Evolutionary conservation across 192 early-diverging fungal species (phyloP).

Genomic region (Backusella australiensis): DNA sequence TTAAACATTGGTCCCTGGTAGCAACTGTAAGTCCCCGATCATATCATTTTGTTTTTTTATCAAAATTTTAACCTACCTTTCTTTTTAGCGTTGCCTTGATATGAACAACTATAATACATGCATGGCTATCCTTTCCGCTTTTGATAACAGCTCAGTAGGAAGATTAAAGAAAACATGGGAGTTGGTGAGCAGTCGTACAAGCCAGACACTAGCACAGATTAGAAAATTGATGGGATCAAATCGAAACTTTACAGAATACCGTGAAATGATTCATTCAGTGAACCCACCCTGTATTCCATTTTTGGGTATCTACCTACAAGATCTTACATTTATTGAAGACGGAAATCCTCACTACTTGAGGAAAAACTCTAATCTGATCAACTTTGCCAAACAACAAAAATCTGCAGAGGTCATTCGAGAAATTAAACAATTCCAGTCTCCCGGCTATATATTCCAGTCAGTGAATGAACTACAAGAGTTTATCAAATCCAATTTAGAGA

Average conservation of each 20-base stretch:
- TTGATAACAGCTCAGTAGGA: constrained; percentile 84
- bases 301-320: constrained; percentile 76
- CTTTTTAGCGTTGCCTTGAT: constrained; percentile 60
- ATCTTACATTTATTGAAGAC: constrained; percentile 83
- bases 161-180: constrained; percentile 92
- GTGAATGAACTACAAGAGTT: constrained; percentile 85
- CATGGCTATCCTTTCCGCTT: constrained; percentile 84
- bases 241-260: constrained; percentile 74
- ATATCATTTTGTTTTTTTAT: not conserved
- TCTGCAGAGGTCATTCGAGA: constrained; percentile 86
- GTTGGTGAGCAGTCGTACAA: constrained; percentile 38
- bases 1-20: constrained; percentile 83
- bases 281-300: constrained; percentile 74
- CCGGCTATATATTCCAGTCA: constrained; percentile 68
- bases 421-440: constrained; percentile 86
- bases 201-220: constrained; percentile 50
- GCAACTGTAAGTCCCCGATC: constrained; percentile 51
- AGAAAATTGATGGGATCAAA: constrained; percentile 65
- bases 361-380: constrained; percentile 68
- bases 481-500: constrained; percentile 64
- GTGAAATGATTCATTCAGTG: constrained; percentile 69
- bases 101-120: constrained; percentile 95
- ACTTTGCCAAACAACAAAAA: constrained; percentile 86
- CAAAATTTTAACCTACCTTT: not conserved
- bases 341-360: constrained; percentile 70